Evolutionary conservation across 2,329 filamentous ascomycete species (phyloP), one percentile per base, ranked within the genome.

Genomic region (Arthrocladium fulminans): DNA sequence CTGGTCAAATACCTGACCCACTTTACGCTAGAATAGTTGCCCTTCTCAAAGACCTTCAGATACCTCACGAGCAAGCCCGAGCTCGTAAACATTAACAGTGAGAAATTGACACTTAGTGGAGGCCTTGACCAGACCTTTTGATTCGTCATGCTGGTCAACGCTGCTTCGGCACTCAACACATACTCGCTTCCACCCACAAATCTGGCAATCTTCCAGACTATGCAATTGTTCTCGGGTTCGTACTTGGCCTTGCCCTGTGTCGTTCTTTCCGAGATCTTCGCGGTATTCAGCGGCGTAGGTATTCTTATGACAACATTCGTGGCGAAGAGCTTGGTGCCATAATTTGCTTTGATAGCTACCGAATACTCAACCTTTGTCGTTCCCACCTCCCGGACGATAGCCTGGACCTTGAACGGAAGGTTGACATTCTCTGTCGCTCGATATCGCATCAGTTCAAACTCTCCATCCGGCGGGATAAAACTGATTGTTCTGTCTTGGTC

Each of bases 1-100:
- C 90, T 81, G 15, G 92, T 98, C 92, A 98, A 97, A 68, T 98
- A 98, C 59, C 92, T 76, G 59, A 98, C 92, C 92, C 92, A 98
- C 69, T 98, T 98, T 42, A 98, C 92, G 63, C 88, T 95, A 54
- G 86, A 94, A 66, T 98, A 98, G 68, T 97, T 97, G 68, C 80
- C 92, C 81, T 98, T 98, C 73, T 98, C 92, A 71, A 98, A 98
- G 1, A 98, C 92, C 71, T 98, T 98, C 50, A 98, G 70, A 66
- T 98, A 98, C 43, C 94, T 75, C 49, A 98, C 92, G 55, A 98
- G 65, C 63, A 98, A 65, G 0, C 92, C 92, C 1, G 86, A 94
- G 63, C 88, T 95, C 17, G 92, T 98, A 64, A 98, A 98, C 94
- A 98, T 98, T 61, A 98, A 75, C 60, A 98, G 69, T 54, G 85